These are phyloP conservation scores for Anisogramma anomala DNA, from an alignment of 2,329 filamentous ascomycete species.

Conservation along the genomic window DNA sequence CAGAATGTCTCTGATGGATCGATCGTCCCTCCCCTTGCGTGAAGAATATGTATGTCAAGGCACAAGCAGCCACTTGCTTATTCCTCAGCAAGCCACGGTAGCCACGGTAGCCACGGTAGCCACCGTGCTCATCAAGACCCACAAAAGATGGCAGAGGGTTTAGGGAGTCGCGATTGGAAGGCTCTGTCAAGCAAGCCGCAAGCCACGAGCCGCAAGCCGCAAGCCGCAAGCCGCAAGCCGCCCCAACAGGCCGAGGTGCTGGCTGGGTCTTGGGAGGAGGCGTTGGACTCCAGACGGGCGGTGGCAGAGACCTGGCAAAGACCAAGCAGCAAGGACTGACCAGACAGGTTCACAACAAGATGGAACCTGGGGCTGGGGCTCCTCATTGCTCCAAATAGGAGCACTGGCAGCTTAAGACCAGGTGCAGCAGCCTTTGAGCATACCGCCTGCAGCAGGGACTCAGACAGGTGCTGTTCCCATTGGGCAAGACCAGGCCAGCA, in stretches of 20 bases:
- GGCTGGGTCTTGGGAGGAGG: not conserved
- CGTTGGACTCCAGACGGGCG: not conserved
- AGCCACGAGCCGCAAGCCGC: no score
- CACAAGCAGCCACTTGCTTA: conserved; percentile 4
- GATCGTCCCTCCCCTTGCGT: conserved; percentile 10
- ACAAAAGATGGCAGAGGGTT: no score
- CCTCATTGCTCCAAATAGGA: not conserved
- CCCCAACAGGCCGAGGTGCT: not conserved
- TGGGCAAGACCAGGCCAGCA: conserved; percentile 5
- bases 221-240: not conserved
- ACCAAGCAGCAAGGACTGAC: not conserved
- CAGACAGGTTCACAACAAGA: conserved; percentile 1
- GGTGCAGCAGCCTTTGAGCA: conserved; percentile 10
- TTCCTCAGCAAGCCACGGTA: conserved; percentile 8
- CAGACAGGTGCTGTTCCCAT: conserved; percentile 8
- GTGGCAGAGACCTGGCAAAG: not conserved
- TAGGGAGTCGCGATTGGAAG: not conserved
- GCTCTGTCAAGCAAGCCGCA: no score
- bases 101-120: no score
- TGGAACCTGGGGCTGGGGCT: no score
- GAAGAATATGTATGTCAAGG: conserved; percentile 7
- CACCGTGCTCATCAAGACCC: conserved; percentile 1
- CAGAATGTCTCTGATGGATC: conserved; percentile 10
- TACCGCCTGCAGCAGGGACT: conserved; percentile 3
- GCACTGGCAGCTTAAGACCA: conserved; percentile 11